Conservation (phyloP, 2,329 filamentous ascomycete species). For the Trichoderma atrobrunneum region DNA sequence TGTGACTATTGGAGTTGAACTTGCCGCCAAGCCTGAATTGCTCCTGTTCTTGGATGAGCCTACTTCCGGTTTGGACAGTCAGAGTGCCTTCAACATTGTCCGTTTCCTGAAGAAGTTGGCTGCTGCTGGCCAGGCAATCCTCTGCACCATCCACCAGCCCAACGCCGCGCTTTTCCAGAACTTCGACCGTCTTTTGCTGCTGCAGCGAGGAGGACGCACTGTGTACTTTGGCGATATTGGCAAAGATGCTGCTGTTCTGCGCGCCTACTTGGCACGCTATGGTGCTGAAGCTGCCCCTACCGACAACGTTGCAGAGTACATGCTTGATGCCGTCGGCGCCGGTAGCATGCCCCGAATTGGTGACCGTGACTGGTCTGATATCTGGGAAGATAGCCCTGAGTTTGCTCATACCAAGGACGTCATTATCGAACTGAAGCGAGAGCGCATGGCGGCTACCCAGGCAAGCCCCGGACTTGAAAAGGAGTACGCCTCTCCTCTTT, state of each 20-base stretch:
- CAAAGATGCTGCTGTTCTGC: slow-evolving; percentile 67
- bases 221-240: slow-evolving; percentile 88
- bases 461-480: slow-evolving; percentile 57
- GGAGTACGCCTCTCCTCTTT: slow-evolving; percentile 79
- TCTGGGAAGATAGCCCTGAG: slow-evolving; percentile 73
- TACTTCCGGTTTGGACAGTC: slow-evolving; percentile 62
- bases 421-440: slow-evolving; percentile 64
- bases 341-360: slow-evolving; percentile 70
- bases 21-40: slow-evolving; percentile 77
- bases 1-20: slow-evolving; percentile 87
- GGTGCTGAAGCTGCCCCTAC: slow-evolving; percentile 58
- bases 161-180: slow-evolving; percentile 84
- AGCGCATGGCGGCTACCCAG: slow-evolving; percentile 45
- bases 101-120: slow-evolving; percentile 75
- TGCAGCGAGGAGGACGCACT: slow-evolving; percentile 74
- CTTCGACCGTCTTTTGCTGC: slow-evolving; percentile 77
- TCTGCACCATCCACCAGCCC: slow-evolving; percentile 90
- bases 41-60: slow-evolving; percentile 78
- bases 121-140: slow-evolving; percentile 78
- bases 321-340: slow-evolving; percentile 81
- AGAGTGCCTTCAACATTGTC: slow-evolving; percentile 73
- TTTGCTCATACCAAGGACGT: slow-evolving; percentile 63
- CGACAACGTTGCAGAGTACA: slow-evolving; percentile 69
- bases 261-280: slow-evolving; percentile 58
- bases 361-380: slow-evolving; percentile 73